These are phyloP conservation scores for Lentinula sp. DNA, from an alignment of 768 basidiomycete genomes.

Conservation along the genomic window DNA sequence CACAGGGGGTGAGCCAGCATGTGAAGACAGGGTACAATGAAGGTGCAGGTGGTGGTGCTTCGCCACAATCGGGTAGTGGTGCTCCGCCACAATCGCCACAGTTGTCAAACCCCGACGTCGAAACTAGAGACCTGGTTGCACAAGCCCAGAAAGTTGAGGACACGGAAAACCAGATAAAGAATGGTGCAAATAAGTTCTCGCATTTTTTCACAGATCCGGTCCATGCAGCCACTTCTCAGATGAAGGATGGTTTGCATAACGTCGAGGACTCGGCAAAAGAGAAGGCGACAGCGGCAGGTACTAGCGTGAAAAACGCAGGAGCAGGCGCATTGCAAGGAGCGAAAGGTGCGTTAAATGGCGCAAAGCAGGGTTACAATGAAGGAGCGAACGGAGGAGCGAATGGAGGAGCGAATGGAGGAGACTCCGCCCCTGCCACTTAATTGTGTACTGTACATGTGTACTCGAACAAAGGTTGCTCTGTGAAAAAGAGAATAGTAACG, in stretches of 20 bases:
- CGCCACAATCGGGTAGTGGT: too few species aligned
- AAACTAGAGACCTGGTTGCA: too few species aligned
- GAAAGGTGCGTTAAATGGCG: background rate
- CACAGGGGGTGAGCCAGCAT: background rate
- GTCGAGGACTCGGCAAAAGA: background rate
- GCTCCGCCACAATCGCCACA: too few species aligned
- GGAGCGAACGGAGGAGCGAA: background rate
- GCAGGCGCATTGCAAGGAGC: background rate
- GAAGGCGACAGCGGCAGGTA: background rate
- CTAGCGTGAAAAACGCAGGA: background rate
- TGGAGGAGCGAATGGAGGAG: background rate
- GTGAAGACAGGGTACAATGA: background rate
- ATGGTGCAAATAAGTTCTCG: too few species aligned
- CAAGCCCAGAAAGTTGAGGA: too few species aligned
- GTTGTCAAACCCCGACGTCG: too few species aligned
- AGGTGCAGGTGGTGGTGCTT: background rate
- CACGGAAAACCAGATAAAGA: too few species aligned
- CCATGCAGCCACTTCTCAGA: background rate
- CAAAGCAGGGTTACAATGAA: background rate
- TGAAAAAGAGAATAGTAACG: too few species aligned
- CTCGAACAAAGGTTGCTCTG: background rate
- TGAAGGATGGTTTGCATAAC: background rate
- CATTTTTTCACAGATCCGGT: too few species aligned
- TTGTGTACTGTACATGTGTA: background rate
- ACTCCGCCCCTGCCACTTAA: background rate